Percentiles rank a stretch among this genome's conserved stretches.
Conservation (phyloP, 2,329 filamentous ascomycete genomes). For the Colletotrichum graminicola region DNA sequence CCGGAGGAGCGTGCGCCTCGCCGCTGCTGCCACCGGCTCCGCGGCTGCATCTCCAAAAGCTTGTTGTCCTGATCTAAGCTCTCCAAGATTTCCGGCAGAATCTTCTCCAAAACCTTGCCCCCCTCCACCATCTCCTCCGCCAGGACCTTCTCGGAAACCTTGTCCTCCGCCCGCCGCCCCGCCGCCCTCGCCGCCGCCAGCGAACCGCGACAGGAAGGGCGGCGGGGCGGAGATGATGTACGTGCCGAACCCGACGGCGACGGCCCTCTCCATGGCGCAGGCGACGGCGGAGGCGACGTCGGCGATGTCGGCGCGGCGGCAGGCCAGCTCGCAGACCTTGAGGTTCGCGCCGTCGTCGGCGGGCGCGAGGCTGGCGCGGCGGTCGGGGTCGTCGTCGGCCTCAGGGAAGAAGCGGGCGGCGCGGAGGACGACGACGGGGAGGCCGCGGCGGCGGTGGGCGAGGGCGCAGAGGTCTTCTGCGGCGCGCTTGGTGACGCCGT, state of each 20-base stretch:
- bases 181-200: constrained; percentile 43
- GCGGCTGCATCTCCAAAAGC: not conserved
- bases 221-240: constrained; percentile 60
- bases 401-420: constrained; percentile 64
- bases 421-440: constrained; percentile 60
- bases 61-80: not conserved
- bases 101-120: not conserved
- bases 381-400: constrained; percentile 58
- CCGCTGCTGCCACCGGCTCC: too few relatives aligned
- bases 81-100: too few relatives aligned
- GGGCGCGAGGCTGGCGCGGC: constrained; percentile 49
- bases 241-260: constrained; percentile 51
- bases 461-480: constrained; percentile 62
- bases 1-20: constrained; percentile 42
- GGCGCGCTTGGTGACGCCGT: constrained; percentile 61
- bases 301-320: constrained; percentile 58
- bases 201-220: constrained; percentile 54
- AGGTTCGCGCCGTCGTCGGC: constrained; percentile 55
- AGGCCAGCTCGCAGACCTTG: constrained; percentile 62
- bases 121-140: too few relatives aligned
- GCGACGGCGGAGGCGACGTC: constrained; percentile 58
- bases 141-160: not conserved
- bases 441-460: constrained; percentile 52
- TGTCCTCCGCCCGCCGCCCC: not conserved
- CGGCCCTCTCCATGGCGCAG: constrained; percentile 53